Conservation (phyloP, 768 basidiomycete genomes). For the Paxillus rubicundulus region DNA sequence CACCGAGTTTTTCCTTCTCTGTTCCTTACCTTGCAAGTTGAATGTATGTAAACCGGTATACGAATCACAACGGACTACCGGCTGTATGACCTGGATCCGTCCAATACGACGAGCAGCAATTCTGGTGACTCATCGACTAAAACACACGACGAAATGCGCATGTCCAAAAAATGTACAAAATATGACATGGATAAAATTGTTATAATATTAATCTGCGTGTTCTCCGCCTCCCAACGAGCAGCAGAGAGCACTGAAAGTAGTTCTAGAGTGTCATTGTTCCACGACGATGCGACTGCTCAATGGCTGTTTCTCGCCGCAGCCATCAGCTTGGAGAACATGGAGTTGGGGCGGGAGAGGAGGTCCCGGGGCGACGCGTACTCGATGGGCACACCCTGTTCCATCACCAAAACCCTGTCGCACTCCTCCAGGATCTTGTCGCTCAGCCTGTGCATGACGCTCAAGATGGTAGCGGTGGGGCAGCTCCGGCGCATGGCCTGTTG, state of each 20-base stretch:
- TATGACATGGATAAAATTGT: not conserved
- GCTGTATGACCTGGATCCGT: no score
- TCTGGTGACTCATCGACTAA: not conserved
- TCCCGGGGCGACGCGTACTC: slow-evolving; percentile 25
- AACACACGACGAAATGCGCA: no score
- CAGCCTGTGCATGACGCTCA: slow-evolving; percentile 31
- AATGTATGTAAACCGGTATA: no score
- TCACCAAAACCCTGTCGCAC: slow-evolving; percentile 34
- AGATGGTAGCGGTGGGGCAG: slow-evolving; percentile 29
- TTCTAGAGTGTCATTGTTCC: not conserved
- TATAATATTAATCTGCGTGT: not conserved
- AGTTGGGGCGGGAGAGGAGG: slow-evolving; percentile 21
- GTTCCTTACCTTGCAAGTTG: no score
- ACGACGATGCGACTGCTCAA: not conserved
- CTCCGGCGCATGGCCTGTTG: slow-evolving; percentile 30
- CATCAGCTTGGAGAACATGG: slow-evolving; percentile 30
- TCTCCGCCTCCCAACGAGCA: no score
- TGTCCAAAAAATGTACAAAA: not conserved
- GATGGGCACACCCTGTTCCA: slow-evolving; percentile 36
- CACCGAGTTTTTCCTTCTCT: no score
- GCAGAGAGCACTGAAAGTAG: no score
- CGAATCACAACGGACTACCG: no score
- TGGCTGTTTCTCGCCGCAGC: slow-evolving; percentile 20
- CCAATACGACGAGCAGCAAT: not conserved
- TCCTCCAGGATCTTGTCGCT: slow-evolving; percentile 27